Conservation (phyloP, 2,329 filamentous ascomycete species). For the Lecanicillium sp. region DNA sequence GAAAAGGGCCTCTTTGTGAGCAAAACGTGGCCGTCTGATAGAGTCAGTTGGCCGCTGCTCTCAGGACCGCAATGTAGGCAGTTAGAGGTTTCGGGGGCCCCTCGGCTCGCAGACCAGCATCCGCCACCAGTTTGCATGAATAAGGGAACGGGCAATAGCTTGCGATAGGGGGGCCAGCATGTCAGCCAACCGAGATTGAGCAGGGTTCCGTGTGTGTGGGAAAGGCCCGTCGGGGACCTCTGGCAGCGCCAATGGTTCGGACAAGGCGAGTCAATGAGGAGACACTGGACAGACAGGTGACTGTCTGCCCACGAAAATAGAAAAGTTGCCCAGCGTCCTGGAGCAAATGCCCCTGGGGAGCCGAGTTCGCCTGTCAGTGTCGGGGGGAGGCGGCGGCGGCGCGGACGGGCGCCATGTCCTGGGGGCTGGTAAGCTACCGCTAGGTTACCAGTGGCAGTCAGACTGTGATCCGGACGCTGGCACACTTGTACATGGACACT, state of each 20-base stretch:
- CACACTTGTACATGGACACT: neutral
- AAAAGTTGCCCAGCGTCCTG: no score
- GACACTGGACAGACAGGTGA: no score
- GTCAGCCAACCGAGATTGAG: no score
- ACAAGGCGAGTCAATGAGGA: neutral
- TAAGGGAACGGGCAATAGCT: neutral
- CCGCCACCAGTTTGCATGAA: slow-evolving; percentile 9
- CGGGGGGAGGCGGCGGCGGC: no score
- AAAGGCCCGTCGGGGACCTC: neutral
- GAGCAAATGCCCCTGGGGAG: no score
- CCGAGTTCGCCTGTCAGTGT: no score
- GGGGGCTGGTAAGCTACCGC: no score
- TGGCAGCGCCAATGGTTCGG: slow-evolving; percentile 1
- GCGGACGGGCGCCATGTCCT: no score
- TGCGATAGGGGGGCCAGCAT: neutral
- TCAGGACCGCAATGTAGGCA: neutral
- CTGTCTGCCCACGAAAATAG: neutral
- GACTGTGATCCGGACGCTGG: no score
- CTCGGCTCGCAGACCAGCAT: neutral
- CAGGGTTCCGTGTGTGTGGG: neutral
- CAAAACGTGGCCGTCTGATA: neutral
- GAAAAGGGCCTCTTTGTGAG: neutral
- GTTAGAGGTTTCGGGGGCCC: neutral
- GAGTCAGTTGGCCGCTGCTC: no score
- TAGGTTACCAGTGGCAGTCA: no score